These are phyloP conservation scores for Lepidium aucheri DNA, from an alignment of 345 rosid genomes.

Conservation along the genomic window DNA sequence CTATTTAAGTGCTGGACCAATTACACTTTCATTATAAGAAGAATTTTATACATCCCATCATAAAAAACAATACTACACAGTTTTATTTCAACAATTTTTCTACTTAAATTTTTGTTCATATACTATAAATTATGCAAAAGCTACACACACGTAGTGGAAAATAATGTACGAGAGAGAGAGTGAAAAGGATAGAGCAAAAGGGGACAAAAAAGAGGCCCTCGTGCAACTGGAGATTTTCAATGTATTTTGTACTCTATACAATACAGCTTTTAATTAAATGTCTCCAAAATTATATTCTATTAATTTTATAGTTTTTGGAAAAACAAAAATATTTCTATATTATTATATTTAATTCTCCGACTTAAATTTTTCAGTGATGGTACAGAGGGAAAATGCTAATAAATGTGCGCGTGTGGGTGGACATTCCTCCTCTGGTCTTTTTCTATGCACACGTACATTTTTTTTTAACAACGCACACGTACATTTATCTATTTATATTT, in stretches of 20 bases:
- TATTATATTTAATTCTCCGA: not conserved
- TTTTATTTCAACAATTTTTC: no score
- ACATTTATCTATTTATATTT: not conserved
- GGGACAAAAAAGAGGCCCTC: constrained; percentile 65
- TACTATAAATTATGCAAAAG: no score
- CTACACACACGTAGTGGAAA: not conserved
- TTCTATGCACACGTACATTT: constrained; percentile 29
- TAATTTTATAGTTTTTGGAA: not conserved
- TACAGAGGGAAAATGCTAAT: constrained; percentile 20
- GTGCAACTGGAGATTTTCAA: constrained; percentile 53
- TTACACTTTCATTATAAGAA: no score
- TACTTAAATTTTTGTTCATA: no score
- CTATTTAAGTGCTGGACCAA: no score
- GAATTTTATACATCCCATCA: no score
- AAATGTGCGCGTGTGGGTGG: constrained; percentile 52
- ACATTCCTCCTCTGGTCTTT: constrained; percentile 30
- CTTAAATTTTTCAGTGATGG: constrained; percentile 13
- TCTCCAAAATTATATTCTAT: no score
- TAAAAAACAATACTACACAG: no score
- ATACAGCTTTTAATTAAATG: constrained; percentile 27
- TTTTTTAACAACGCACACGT: constrained; percentile 32
- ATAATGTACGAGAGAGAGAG: constrained; percentile 15
- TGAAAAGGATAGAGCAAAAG: constrained; percentile 25
- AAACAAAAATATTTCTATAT: not conserved
- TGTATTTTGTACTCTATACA: constrained; percentile 23